Evolutionary conservation across 345 rosid species (phyloP).

Genomic region (Lepidium aucheri): DNA sequence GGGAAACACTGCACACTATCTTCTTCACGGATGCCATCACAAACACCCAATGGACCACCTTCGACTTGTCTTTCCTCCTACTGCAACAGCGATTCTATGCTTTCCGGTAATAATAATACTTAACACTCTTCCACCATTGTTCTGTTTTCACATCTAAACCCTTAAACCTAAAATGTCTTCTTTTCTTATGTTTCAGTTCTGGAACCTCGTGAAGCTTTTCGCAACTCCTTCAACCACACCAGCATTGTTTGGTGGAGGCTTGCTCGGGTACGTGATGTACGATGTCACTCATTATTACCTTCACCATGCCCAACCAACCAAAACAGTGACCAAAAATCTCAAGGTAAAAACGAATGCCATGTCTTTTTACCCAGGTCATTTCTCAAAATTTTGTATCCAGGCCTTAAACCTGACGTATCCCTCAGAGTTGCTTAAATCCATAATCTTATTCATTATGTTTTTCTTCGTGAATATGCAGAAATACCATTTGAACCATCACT

Average conservation of each 20-base stretch:
- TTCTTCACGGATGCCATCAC: constrained; percentile 92
- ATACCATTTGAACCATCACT: constrained; percentile 95
- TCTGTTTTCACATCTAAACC: background rate
- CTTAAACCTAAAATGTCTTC: background rate
- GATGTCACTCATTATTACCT: constrained; percentile 90
- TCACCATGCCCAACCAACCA: constrained; percentile 89
- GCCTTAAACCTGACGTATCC: background rate
- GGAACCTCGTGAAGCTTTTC: constrained; percentile 50
- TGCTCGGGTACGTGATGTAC: constrained; percentile 82
- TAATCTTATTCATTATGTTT: background rate
- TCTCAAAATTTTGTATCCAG: background rate
- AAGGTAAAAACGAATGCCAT: constrained; percentile 46
- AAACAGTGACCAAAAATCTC: constrained; percentile 45
- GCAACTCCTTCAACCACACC: constrained; percentile 69
- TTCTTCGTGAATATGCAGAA: constrained; percentile 39
- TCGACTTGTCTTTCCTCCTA: constrained; percentile 88
- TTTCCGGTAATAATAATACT: constrained; percentile 35
- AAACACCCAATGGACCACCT: constrained; percentile 96
- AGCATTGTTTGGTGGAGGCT: constrained; percentile 79
- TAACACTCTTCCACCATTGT: background rate
- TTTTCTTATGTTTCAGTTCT: constrained; percentile 45
- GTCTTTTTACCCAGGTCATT: too few species aligned
- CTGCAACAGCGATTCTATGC: constrained; percentile 61
- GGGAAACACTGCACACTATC: constrained; percentile 83
- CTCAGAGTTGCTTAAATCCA: background rate